Conservation (phyloP, 2,329 filamentous ascomycete genomes). For the Neonectria ditissima region DNA sequence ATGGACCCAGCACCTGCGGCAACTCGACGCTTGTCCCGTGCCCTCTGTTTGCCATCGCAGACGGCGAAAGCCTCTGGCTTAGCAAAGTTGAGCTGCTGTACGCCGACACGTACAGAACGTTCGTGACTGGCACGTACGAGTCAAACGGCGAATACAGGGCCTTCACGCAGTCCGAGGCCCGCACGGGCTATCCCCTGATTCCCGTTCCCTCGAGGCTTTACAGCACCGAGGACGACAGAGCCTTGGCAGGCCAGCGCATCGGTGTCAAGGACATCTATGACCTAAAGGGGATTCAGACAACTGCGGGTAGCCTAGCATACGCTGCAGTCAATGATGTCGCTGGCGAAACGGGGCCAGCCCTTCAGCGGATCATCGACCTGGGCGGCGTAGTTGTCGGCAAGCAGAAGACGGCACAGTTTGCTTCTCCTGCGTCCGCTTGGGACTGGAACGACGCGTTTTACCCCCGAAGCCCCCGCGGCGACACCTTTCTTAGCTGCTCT, state of each 20-base stretch:
- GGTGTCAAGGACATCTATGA: constrained; percentile 28
- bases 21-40: background rate
- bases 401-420: constrained; percentile 21
- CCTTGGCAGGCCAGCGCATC: constrained; percentile 2
- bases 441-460: background rate
- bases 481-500: background rate
- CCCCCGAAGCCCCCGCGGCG: background rate
- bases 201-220: background rate
- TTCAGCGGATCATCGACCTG: constrained; percentile 21
- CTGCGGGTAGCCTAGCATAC: constrained; percentile 16
- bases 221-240: background rate
- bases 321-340: constrained; percentile 1
- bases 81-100: background rate
- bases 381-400: constrained; percentile 20
- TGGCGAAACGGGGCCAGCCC: constrained; percentile 8
- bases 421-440: background rate
- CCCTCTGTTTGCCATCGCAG: background rate
- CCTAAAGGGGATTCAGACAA: constrained; percentile 18
- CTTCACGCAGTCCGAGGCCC: background rate
- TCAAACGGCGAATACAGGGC: background rate
- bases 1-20: background rate
- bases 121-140: constrained; percentile 1
- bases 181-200: background rate
- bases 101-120: constrained; percentile 1
- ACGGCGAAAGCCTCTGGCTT: background rate